Percentiles rank a stretch among this genome's conserved stretches.
Conservation (phyloP, 495 filamentous ascomycete genomes). For the Penicillium daleae region DNA sequence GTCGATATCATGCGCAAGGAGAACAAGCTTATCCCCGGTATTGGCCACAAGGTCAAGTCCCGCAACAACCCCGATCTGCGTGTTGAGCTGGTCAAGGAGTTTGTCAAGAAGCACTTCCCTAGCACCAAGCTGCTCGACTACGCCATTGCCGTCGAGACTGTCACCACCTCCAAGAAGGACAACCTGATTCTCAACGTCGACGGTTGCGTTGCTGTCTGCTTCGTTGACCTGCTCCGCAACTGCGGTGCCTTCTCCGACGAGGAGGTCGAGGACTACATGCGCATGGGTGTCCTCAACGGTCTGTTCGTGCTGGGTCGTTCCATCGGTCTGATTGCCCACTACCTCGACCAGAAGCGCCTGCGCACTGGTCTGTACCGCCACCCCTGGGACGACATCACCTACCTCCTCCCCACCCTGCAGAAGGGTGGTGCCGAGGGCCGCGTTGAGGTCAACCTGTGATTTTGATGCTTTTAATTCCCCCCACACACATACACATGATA, state of each 20-base stretch:
- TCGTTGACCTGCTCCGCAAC: slow-evolving; percentile 96
- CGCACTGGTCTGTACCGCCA: slow-evolving; percentile 97
- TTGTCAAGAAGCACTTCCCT: slow-evolving; percentile 95
- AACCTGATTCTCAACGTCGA: slow-evolving; percentile 99
- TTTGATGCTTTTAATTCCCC: slow-evolving; percentile 22
- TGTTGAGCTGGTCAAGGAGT: slow-evolving; percentile 99
- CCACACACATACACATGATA: slow-evolving; percentile 12
- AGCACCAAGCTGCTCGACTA: slow-evolving; percentile 97
- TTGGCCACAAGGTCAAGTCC: slow-evolving; percentile 98
- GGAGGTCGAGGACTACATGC: slow-evolving; percentile 61
- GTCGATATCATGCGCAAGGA: slow-evolving; percentile 98
- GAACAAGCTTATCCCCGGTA: slow-evolving; percentile 99
- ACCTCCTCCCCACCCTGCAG: slow-evolving; percentile 83
- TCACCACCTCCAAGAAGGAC: slow-evolving; percentile 99
- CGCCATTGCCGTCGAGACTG: slow-evolving; percentile 94
- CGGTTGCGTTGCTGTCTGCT: slow-evolving; percentile 97
- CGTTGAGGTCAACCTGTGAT: slow-evolving; percentile 83
- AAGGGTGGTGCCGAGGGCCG: slow-evolving; percentile 80
- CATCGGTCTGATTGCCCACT: slow-evolving; percentile 99
- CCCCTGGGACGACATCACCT: slow-evolving; percentile 98
- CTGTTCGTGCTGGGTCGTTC: slow-evolving; percentile 94
- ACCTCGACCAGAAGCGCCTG: slow-evolving; percentile 98
- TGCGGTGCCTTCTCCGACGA: slow-evolving; percentile 84
- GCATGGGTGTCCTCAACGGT: slow-evolving; percentile 98
- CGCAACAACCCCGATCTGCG: slow-evolving; percentile 99